phyloP scores from a whole-genome alignment of 352 stramenopile genomes.

The Phytophthora kernoviae region DNA sequence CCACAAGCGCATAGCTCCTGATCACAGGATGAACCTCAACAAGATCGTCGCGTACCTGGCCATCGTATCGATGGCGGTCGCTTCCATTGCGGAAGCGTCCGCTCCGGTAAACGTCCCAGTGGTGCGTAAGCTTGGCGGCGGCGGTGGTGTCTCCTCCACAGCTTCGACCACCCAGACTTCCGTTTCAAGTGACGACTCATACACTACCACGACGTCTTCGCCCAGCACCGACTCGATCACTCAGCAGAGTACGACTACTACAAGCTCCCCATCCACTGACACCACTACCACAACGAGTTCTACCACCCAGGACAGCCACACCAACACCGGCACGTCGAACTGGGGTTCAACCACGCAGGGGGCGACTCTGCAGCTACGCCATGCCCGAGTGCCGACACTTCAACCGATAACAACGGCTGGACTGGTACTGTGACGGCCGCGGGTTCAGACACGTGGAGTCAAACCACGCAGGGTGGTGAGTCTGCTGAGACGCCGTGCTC shows the following conservation, averaged over 20 bases:
- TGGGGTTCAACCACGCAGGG: not conserved
- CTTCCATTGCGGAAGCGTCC: conserved; percentile 24
- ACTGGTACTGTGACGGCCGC: conserved; percentile 19
- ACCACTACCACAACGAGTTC: conserved; percentile 3
- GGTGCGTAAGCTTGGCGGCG: conserved; percentile 20
- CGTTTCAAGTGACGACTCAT: conserved; percentile 18
- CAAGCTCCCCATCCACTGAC: conserved; percentile 1
- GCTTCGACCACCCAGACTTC: conserved; percentile 15
- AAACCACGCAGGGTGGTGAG: conserved; percentile 7
- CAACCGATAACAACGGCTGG: conserved; percentile 14
- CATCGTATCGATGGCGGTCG: conserved; percentile 18
- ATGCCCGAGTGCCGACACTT: conserved; percentile 13
- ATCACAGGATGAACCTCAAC: conserved; percentile 27
- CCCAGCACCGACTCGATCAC: conserved; percentile 15
- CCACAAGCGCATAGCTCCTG: not conserved
- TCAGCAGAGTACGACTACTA: conserved; percentile 12
- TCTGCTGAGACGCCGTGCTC: conserved; percentile 25
- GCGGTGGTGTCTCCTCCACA: conserved; percentile 16
- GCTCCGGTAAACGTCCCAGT: conserved; percentile 4
- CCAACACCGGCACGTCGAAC: not conserved
- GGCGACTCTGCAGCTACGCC: conserved; percentile 10
- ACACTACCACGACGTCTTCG: conserved; percentile 12
- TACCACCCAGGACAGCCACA: not conserved
- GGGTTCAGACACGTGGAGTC: not conserved
- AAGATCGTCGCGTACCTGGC: conserved; percentile 30